Conservation (phyloP, 192 early-diverging fungal species). For the Mortierella hygrophila region DNA sequence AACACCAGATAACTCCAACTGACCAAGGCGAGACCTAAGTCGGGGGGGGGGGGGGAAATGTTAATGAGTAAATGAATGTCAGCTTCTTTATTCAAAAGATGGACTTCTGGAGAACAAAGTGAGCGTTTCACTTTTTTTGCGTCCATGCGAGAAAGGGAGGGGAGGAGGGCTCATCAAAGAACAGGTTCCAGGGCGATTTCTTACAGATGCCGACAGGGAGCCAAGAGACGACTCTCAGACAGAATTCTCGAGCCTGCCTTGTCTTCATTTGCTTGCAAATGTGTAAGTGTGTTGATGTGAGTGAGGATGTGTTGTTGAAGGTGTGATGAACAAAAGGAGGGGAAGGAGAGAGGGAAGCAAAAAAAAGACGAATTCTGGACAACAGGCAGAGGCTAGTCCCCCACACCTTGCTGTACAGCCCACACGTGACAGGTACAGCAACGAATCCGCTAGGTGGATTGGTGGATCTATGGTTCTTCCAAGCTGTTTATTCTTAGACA, state of each 20-base stretch:
- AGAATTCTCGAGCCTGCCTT: conserved; percentile 30
- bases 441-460: too few species aligned
- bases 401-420: too few species aligned
- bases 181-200: not conserved
- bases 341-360: not conserved
- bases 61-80: not conserved
- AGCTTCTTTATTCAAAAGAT: not conserved
- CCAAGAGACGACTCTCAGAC: conserved; percentile 28
- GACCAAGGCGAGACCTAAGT: conserved; percentile 19
- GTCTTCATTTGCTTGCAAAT: conserved; percentile 29
- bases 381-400: too few species aligned
- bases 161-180: not conserved
- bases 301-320: not conserved
- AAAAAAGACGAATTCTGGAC: too few species aligned
- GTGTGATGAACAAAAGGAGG: not conserved
- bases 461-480: too few species aligned
- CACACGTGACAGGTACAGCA: too few species aligned
- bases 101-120: not conserved
- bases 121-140: too few species aligned
- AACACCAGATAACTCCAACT: conserved; percentile 48
- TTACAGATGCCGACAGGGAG: conserved; percentile 44
- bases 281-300: not conserved
- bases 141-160: not conserved
- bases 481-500: too few species aligned
- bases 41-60: not conserved